phyloP scores from a whole-genome alignment of 306 rosid genomes.

The Betula pendula region DNA sequence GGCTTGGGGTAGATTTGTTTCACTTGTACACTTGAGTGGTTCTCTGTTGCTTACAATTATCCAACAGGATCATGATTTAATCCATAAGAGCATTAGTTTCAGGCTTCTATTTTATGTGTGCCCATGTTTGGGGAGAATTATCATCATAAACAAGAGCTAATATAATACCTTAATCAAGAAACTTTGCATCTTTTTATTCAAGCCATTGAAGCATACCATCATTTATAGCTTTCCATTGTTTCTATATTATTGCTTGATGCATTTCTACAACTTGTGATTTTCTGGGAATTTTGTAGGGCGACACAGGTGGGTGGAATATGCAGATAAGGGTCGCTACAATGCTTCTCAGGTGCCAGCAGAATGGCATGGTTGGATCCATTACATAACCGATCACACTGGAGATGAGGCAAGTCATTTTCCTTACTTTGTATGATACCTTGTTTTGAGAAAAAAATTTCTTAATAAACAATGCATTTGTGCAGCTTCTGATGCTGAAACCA shows the following conservation, averaged over 20 bases:
- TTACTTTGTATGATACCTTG: slow-evolving; percentile 14
- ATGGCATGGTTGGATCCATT: slow-evolving; percentile 99
- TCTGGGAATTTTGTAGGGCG: slow-evolving; percentile 63
- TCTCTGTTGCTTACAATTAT: background rate
- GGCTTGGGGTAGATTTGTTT: background rate
- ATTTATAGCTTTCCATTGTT: background rate
- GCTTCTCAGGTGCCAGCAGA: slow-evolving; percentile 99
- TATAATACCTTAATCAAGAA: background rate
- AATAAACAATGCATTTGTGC: slow-evolving; percentile 33
- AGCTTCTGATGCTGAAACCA: slow-evolving; percentile 91
- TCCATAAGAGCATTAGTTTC: background rate
- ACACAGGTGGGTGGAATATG: slow-evolving; percentile 99
- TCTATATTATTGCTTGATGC: slow-evolving; percentile 1
- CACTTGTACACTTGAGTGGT: background rate
- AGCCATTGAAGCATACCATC: background rate
- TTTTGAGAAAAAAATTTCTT: slow-evolving; percentile 1
- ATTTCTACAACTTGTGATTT: slow-evolving; percentile 18
- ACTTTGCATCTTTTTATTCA: background rate
- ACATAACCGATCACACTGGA: slow-evolving; percentile 89
- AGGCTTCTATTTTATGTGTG: background rate
- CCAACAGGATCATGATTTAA: background rate
- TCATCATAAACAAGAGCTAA: background rate
- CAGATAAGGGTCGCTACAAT: slow-evolving; percentile 84
- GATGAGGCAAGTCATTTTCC: slow-evolving; percentile 65
- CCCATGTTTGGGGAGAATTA: background rate